Conservation (phyloP, 805 yeast genomes). For the Yamadazyma insecticola region DNA sequence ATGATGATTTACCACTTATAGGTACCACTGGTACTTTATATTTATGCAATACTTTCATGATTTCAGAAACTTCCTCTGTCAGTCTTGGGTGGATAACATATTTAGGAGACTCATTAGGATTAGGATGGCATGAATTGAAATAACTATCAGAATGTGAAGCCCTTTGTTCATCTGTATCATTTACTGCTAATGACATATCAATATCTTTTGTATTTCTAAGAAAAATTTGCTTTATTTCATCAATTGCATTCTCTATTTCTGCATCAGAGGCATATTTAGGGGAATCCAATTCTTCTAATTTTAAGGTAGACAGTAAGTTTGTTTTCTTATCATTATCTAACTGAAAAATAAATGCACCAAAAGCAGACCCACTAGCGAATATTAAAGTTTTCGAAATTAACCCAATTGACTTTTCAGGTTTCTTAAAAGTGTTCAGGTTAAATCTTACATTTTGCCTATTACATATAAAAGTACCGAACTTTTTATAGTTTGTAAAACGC, state of each 20-base stretch:
- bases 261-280: constrained; percentile 19
- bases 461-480: too few species aligned
- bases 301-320: constrained; percentile 13
- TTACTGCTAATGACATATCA: constrained; percentile 14
- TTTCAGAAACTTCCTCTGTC: constrained; percentile 62
- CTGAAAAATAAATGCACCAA: constrained; percentile 6
- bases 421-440: neutral
- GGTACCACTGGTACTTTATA: constrained; percentile 71
- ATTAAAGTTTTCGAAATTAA: constrained; percentile 1
- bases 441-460: too few species aligned
- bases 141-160: constrained; percentile 28
- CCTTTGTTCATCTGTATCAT: constrained; percentile 18
- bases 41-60: constrained; percentile 59
- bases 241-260: constrained; percentile 18
- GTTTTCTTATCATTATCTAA: neutral
- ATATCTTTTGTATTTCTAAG: constrained; percentile 10
- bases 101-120: constrained; percentile 21
- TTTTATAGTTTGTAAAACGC: too few species aligned
- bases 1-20: constrained; percentile 70
- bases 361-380: constrained; percentile 3
- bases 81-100: constrained; percentile 58
- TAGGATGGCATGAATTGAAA: constrained; percentile 31
- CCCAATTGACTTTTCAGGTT: neutral
- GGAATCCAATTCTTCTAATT: constrained; percentile 11
- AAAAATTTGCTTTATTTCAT: constrained; percentile 15